Evolutionary conservation across 78 protist genomes (phyloP).

Genomic region (Speleostelium caveatum): DNA sequence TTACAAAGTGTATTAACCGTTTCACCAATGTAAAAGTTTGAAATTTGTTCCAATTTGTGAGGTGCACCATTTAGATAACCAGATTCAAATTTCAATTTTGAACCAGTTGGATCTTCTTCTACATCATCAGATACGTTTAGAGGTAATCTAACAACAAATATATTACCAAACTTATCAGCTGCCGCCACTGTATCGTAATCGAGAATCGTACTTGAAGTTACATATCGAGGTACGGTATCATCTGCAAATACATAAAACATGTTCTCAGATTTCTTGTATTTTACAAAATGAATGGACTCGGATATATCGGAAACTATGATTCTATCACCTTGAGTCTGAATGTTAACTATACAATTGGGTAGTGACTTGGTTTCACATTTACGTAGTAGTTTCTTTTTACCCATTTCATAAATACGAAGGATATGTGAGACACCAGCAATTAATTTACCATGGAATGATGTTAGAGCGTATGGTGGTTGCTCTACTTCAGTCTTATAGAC

Average conservation of each 20-base stretch:
- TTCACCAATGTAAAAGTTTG: constrained; percentile 93
- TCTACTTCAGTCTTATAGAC: constrained; percentile 92
- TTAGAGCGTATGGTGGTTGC: constrained; percentile 92
- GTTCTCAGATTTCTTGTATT: constrained; percentile 86
- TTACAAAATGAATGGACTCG: constrained; percentile 89
- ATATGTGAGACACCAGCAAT: constrained; percentile 90
- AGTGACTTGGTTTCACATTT: constrained; percentile 91
- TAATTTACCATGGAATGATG: constrained; percentile 89
- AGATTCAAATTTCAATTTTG: constrained; percentile 67
- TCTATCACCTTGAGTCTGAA: constrained; percentile 87
- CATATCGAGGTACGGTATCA: constrained; percentile 93
- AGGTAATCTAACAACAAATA: constrained; percentile 89
- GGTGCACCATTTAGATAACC: constrained; percentile 84
- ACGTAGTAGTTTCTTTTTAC: constrained; percentile 93
- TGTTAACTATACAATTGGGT: constrained; percentile 68
- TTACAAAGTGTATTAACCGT: constrained; percentile 81
- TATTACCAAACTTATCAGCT: constrained; percentile 95
- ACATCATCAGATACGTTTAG: constrained; percentile 79
- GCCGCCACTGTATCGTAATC: constrained; percentile 95
- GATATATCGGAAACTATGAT: constrained; percentile 92
- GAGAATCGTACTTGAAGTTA: constrained; percentile 76
- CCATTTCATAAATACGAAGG: constrained; percentile 94
- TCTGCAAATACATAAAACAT: constrained; percentile 92
- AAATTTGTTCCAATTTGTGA: constrained; percentile 76
- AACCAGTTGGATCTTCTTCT: constrained; percentile 88